Evolutionary conservation across 805 yeast genomes (phyloP).

Genomic region (Priceomyces fermenticarens): DNA sequence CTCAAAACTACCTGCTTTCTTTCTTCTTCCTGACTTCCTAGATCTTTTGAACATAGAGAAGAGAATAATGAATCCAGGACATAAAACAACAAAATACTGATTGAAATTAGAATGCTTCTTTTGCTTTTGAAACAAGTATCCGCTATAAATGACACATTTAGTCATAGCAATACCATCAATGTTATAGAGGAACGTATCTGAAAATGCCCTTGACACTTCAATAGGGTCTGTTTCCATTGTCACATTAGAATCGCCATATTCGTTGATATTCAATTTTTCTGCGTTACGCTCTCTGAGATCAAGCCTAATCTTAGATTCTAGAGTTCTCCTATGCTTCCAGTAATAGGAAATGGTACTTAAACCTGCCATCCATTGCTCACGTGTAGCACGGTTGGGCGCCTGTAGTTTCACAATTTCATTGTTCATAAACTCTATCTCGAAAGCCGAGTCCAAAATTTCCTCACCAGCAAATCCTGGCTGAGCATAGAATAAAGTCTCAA

Average conservation of each 20-base stretch:
- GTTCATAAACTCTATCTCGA: slow-evolving; percentile 49
- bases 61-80: slow-evolving; percentile 66
- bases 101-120: slow-evolving; percentile 66
- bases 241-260: slow-evolving; percentile 54
- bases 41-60: slow-evolving; percentile 52
- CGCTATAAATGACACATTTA: slow-evolving; percentile 59
- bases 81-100: slow-evolving; percentile 57
- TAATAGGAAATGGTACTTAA: slow-evolving; percentile 45
- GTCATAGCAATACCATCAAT: slow-evolving; percentile 58
- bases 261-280: slow-evolving; percentile 46
- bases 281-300: slow-evolving; percentile 45
- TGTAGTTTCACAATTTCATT: slow-evolving; percentile 49
- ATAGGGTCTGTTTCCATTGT: slow-evolving; percentile 34
- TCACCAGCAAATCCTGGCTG: slow-evolving; percentile 20
- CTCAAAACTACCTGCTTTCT: slow-evolving; percentile 46
- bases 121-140: slow-evolving; percentile 65
- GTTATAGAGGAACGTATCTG: slow-evolving; percentile 54
- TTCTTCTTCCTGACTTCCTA: slow-evolving; percentile 41
- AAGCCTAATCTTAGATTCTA: slow-evolving; percentile 38
- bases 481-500: slow-evolving; percentile 31
- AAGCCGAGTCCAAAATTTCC: slow-evolving; percentile 43
- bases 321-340: slow-evolving; percentile 53
- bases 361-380: slow-evolving; percentile 67
- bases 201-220: slow-evolving; percentile 53
- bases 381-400: slow-evolving; percentile 46